Evolutionary conservation across 768 basidiomycete genomes (phyloP), one percentile per base, ranked within the genome.

Genomic region (Lactifluus pinguis): DNA sequence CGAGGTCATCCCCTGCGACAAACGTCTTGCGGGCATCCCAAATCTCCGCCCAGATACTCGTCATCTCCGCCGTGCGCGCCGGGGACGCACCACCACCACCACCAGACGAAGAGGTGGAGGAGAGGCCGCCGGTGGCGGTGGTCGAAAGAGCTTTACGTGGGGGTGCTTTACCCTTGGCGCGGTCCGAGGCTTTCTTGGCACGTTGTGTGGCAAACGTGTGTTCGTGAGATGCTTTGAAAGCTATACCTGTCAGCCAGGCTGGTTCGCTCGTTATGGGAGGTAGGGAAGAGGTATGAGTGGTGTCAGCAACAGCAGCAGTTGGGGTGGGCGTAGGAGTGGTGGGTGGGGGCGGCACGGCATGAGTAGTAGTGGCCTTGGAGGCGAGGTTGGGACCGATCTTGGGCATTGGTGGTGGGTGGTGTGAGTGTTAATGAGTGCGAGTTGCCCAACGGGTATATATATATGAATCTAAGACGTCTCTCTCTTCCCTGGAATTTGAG

Each of bases 131-230:
- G 25, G 25, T 25, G 25, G 1, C 2, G 25, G 25, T 25, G 25
- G 25, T 1, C 1, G 25, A 25, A 25, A 41, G 32, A 1, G 29
- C 30, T 9, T 58, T 51, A 41, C 50, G 44, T 10, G 59, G 53
- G 3, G 53, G 38, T 2, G 48, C 25, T 13, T 62, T 62, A 38
- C 52, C 55, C n/a, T 64, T 66, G 54, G 65, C 63, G 25, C 65
- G 65, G 30, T 66, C 65, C 0, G 49, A 19, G 21, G 65, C 63
- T n/a, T 66, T 64, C 63, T 57, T 65, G 4, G 59, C 57, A 8
- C 65, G 65, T 41, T 66, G 65, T 1, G 57, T 59, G 2, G 55
- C 60, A 53, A 53, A 55, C 4, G 55, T 50, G 39, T 55, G 63
- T n/a, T 65, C 65, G 39, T 57, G 50, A 3, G 19, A 56, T 0